phyloP scores from a whole-genome alignment of 2,329 filamentous ascomycete species.

The Talaromyces islandicus region DNA sequence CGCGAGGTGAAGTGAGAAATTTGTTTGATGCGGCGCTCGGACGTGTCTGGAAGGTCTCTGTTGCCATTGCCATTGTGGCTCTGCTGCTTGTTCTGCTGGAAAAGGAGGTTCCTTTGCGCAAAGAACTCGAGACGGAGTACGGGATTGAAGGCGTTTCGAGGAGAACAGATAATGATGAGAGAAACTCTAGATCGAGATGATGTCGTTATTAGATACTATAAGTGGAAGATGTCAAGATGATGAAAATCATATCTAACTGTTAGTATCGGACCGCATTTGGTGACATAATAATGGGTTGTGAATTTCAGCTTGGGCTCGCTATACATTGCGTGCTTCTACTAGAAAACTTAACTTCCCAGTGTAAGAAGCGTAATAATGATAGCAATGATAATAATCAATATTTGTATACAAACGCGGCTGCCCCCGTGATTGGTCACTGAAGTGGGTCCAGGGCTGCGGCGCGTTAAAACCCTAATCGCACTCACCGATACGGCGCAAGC shows the following conservation, averaged over 20 bases:
- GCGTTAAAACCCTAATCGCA: background rate
- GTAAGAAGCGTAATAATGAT: background rate
- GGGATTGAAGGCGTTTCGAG: background rate
- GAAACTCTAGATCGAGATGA: background rate
- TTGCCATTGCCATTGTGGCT: background rate
- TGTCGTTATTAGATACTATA: background rate
- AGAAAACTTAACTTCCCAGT: background rate
- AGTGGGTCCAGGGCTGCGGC: background rate
- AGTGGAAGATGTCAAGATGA: background rate
- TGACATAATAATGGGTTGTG: no score
- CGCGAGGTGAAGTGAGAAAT: background rate
- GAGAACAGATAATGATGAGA: background rate
- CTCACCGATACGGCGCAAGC: background rate
- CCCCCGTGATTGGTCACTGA: background rate
- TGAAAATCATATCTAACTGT: background rate
- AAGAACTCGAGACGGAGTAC: constrained; percentile 1
- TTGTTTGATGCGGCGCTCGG: background rate
- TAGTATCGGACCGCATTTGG: background rate
- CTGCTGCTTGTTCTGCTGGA: background rate
- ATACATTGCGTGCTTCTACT: background rate
- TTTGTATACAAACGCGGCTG: background rate
- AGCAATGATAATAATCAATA: background rate
- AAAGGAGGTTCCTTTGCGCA: background rate
- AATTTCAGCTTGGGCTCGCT: no score
- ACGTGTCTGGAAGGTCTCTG: background rate